Base-by-base conservation (phyloP, 805 yeast genomes). In the Wickerhamiella hasegawae region DNA sequence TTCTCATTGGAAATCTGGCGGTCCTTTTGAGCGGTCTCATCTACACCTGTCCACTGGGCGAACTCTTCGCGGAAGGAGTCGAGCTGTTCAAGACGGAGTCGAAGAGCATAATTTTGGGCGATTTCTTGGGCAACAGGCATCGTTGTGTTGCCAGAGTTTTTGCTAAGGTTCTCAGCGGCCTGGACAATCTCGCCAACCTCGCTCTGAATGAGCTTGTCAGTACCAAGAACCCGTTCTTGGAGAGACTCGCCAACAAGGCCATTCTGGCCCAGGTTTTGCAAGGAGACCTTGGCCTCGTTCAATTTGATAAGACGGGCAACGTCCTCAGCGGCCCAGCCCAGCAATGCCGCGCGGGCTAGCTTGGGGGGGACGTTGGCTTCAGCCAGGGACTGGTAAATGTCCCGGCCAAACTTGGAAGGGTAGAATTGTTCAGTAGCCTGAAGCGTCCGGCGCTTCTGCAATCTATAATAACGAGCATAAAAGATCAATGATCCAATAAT, bases 241-340 rank as follows among this genome's bases (percentile, higher is more conserved):
- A 81, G 62, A 35, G 80, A 94, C 49, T 90, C 97, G 23, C 96
- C 96, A 42, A 90, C 75, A 14, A 84, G 73, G 0, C 97, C 97
- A 36, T 71, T 72, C 51, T 85, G 87, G 54, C 84, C 85, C 40
- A 90, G 62, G 36, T 69, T 63, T 34, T 68, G 71, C 49, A 83
- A 69, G 38, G 66, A 71, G 4, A 76, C 75, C 54, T 79, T 79
- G 42, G 69, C 65, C 52, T 87, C 96, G 53, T 79, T 77, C 53
- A 84, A 60, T 50, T 80, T 78, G 55, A 87, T 66, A 40, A 90
- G 66, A 50, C 94, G 69, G 56, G 92, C 73, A 38, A 90, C 64
- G 9, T 84, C 79, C 58, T 87, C 97, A 6, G 85, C 78, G n/a
- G 93, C 81, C 58, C 81, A 68, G 45, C 70, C 66, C 35, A 74